Evolutionary conservation across 148 eudicot genomes (phyloP).

Genomic region (Nepenthes gracilis): DNA sequence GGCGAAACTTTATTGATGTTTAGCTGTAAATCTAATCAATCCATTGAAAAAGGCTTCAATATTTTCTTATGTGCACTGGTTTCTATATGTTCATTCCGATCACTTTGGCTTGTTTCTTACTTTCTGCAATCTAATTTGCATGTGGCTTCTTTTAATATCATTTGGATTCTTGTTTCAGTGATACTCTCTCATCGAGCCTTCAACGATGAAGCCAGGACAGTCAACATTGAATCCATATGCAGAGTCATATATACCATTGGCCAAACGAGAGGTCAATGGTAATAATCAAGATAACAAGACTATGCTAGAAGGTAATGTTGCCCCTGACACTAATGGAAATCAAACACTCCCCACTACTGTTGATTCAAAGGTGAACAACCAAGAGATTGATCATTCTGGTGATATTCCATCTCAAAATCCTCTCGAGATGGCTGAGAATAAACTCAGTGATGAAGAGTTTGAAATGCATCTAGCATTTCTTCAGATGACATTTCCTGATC

Average conservation of each 20-base stretch:
- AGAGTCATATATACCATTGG: slow-evolving; percentile 56
- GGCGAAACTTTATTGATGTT: no score
- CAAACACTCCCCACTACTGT: slow-evolving; percentile 7
- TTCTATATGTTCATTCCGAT: no score
- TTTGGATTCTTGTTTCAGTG: slow-evolving; percentile 17
- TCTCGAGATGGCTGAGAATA: slow-evolving; percentile 19
- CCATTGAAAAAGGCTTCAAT: no score
- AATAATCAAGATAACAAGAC: slow-evolving; percentile 19
- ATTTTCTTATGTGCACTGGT: no score
- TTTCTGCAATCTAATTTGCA: not conserved
- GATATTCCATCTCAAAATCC: slow-evolving; percentile 29
- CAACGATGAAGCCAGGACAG: slow-evolving; percentile 45
- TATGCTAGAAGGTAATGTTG: slow-evolving; percentile 8
- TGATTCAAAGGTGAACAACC: slow-evolving; percentile 29
- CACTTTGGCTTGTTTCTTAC: no score
- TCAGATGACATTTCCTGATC: slow-evolving; percentile 70
- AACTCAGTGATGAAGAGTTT: slow-evolving; percentile 39
- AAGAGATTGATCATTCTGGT: slow-evolving; percentile 15
- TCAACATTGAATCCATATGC: slow-evolving; percentile 81
- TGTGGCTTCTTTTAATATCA: not conserved
- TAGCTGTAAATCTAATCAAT: no score
- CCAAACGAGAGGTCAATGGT: slow-evolving; percentile 34
- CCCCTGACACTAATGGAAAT: slow-evolving; percentile 8
- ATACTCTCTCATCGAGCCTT: slow-evolving; percentile 5
- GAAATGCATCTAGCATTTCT: slow-evolving; percentile 80